Conservation (phyloP, 139 green algal species). For the Ettlia oleoabundans region DNA sequence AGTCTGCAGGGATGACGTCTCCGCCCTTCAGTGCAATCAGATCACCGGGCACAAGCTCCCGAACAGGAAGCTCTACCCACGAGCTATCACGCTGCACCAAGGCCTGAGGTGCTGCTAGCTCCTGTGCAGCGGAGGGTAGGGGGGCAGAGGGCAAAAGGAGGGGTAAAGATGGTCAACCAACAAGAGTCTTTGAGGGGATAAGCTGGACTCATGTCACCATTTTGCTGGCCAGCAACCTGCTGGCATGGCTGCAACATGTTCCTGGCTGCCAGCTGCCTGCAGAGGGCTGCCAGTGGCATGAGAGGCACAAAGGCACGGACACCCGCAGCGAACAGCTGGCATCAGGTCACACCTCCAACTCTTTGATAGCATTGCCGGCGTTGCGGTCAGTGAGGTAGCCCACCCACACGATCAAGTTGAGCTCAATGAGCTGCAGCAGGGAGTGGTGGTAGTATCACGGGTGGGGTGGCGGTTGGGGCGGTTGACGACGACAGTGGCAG, state of each 20-base stretch:
- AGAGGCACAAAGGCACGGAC: no score
- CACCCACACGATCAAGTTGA: conserved; percentile 55
- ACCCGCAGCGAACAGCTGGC: neutral
- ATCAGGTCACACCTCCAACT: conserved; percentile 42
- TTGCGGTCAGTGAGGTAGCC: conserved; percentile 56
- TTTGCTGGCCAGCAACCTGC: no score
- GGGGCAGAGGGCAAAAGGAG: no score
- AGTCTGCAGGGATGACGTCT: conserved; percentile 81
- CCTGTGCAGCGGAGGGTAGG: conserved; percentile 36
- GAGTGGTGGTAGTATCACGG: neutral
- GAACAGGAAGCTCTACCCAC: conserved; percentile 52
- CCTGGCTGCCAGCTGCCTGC: no score
- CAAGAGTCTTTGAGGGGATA: no score
- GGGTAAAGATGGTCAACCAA: no score
- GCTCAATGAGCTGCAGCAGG: conserved; percentile 43
- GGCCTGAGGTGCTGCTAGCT: conserved; percentile 41
- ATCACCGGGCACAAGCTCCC: conserved; percentile 72
- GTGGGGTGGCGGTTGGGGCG: neutral
- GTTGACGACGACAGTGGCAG: no score
- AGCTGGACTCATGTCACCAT: no score
- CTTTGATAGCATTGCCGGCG: conserved; percentile 57
- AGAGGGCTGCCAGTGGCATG: no score
- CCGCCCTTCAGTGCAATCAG: conserved; percentile 77
- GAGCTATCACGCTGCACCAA: conserved; percentile 49
- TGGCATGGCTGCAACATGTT: no score